A percentile compares a stretch with the other conserved stretches of the same genome.
These are phyloP conservation scores for Candida albicans DNA, from an alignment of 1,139 yeast species.

Conservation along the genomic window DNA sequence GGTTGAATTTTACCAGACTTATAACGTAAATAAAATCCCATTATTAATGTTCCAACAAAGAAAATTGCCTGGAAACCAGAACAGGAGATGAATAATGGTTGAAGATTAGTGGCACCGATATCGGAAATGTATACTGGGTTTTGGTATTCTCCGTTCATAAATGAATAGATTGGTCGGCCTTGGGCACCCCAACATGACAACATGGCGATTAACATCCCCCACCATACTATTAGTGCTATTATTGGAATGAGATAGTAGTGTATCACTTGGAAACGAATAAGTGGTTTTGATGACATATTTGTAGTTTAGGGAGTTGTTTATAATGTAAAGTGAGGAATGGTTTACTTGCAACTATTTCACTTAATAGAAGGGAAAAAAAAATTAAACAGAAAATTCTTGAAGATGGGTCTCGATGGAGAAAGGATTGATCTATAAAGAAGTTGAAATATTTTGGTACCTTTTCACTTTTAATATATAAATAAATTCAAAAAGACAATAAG, in stretches of 20 bases:
- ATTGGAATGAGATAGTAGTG: conserved; percentile 39
- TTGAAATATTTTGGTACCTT: too few species aligned
- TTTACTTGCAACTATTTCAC: not conserved
- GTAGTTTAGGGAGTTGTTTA: too few species aligned
- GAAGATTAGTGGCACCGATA: conserved; percentile 80
- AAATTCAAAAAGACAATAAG: too few species aligned
- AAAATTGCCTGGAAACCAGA: conserved; percentile 77
- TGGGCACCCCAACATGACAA: conserved; percentile 63
- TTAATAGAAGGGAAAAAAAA: not conserved
- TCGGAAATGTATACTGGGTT: conserved; percentile 76
- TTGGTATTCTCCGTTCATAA: conserved; percentile 46
- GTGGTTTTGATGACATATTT: conserved; percentile 8
- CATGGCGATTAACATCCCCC: conserved; percentile 46
- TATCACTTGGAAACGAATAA: conserved; percentile 26
- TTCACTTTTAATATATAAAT: too few species aligned
- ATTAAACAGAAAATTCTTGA: too few species aligned
- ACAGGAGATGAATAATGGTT: conserved; percentile 82
- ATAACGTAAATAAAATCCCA: conserved; percentile 52
- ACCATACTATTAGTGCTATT: conserved; percentile 33
- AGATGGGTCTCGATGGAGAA: too few species aligned
- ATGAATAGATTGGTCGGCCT: conserved; percentile 71
- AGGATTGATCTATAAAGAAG: too few species aligned
- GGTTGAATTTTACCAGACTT: conserved; percentile 47
- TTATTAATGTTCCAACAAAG: conserved; percentile 63
- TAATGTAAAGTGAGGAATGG: not conserved